Evolutionary conservation across 1,139 yeast genomes (phyloP).

Genomic region (Yamadazyma triangularis): DNA sequence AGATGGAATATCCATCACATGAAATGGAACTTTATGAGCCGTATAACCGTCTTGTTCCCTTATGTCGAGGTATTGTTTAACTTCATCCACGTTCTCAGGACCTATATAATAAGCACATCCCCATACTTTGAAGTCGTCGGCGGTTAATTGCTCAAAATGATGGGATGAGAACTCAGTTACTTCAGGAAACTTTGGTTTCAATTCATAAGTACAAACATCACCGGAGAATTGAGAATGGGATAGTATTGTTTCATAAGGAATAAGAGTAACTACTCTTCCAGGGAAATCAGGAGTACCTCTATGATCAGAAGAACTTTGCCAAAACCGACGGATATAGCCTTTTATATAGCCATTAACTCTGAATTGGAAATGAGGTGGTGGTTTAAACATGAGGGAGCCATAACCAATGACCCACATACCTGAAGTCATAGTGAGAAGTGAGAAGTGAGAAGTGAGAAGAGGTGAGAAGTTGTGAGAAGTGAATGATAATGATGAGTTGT

Average conservation of each 20-base stretch:
- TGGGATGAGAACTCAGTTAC: constrained; percentile 7
- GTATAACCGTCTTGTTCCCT: constrained; percentile 91
- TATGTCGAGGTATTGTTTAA: constrained; percentile 64
- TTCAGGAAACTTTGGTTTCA: constrained; percentile 9
- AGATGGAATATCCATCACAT: constrained; percentile 32
- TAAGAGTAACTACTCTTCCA: constrained; percentile 82
- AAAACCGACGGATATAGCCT: constrained; percentile 79
- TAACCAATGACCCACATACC: constrained; percentile 85
- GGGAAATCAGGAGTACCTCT: constrained; percentile 83
- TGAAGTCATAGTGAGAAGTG: no score
- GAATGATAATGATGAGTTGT: no score
- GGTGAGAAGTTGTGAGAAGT: background rate
- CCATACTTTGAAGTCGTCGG: constrained; percentile 56
- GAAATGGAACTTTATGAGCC: constrained; percentile 63
- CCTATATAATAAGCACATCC: constrained; percentile 84
- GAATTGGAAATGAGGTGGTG: constrained; percentile 68
- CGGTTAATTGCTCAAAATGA: constrained; percentile 18
- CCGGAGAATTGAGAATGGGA: constrained; percentile 34
- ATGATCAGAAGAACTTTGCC: constrained; percentile 91
- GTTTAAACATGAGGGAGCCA: constrained; percentile 87
- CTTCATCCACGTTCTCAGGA: constrained; percentile 56
- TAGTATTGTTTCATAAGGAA: constrained; percentile 54
- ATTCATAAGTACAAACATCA: constrained; percentile 43
- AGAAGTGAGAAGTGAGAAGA: no score
- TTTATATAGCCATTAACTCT: constrained; percentile 68